Conservation (phyloP, 495 filamentous ascomycete species). For the Penicillium dipodomyicola region DNA sequence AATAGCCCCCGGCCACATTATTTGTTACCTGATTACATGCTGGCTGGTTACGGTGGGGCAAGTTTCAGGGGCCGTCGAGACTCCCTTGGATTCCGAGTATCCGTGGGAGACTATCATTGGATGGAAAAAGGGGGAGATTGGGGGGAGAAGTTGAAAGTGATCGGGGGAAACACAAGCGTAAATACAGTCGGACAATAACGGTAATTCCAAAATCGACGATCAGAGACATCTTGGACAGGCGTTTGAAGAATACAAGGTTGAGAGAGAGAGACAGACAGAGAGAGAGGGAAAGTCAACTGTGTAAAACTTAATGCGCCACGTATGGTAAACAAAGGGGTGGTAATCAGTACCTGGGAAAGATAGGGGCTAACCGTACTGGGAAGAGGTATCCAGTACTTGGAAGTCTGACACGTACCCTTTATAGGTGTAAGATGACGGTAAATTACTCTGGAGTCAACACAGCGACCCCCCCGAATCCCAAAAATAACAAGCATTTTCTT, state of each 20-base stretch:
- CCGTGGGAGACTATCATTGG: constrained; percentile 16
- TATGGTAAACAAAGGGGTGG: constrained; percentile 12
- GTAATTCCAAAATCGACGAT: constrained; percentile 8
- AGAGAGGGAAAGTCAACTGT: not conserved
- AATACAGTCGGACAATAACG: constrained; percentile 12
- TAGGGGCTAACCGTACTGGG: constrained; percentile 6
- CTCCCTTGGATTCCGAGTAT: constrained; percentile 30
- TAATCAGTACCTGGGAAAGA: constrained; percentile 13
- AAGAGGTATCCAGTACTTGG: constrained; percentile 19
- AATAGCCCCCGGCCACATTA: constrained; percentile 17
- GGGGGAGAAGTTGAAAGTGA: not conserved
- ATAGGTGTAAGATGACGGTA: constrained; percentile 25
- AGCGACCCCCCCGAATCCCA: constrained; percentile 30
- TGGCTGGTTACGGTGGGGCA: constrained; percentile 20
- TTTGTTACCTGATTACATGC: constrained; percentile 26
- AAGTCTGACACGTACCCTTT: constrained; percentile 18
- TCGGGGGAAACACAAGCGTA: constrained; percentile 10
- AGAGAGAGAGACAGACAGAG: not conserved
- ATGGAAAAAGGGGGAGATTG: not conserved
- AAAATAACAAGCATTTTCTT: constrained; percentile 40
- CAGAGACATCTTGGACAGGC: not conserved
- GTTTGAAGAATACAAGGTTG: not conserved
- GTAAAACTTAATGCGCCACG: constrained; percentile 3
- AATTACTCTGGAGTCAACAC: constrained; percentile 26
- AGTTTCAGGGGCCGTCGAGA: constrained; percentile 35